Base-by-base conservation (phyloP, 108 stramenopile genomes). In the Nitzschia palea region DNA sequence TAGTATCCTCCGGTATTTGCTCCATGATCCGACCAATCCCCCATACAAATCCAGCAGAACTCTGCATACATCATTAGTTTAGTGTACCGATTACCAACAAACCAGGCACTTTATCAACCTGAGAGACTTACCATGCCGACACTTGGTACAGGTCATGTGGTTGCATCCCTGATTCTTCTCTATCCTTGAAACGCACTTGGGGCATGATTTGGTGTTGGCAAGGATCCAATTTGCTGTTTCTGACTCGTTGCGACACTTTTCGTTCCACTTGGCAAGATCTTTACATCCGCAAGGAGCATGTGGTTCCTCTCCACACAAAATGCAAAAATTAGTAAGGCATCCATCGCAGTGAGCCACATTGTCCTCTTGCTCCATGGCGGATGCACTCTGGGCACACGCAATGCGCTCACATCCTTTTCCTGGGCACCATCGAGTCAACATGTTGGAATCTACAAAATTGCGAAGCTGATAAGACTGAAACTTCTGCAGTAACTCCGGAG, bases 1-100 rank as follows among this genome's bases (percentile, higher is more conserved):
- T 99, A 99, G 81, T 97, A 99, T 18, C 99, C 99, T 15, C 99
- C 99, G 5, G 97, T 98, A 62, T 82, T 95, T 37, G 97, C 86
- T 1, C 98, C 99, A 75, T 99, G 99, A 27, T 93, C 90, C 8
- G 50, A 48, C 99, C 99, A 99, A 60, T 88, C 76, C 5, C 94
- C 95, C 87, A 95, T 82, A 68, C 99, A 99, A 65, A 99, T 98
- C 99, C 99, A 99, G 82, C 99, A 99, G 68, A 99, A 99, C 71
- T 99, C 98, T 60, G 3, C 18, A 62, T 80, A 64, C 82, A 89
- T 28, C 71, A 59, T 92, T 66, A 94, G 93, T 74, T 95, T 95
- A 70, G 95, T 96, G 79, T 97, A 94, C 66, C 96, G 95, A 29
- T 90, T 83, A 48, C 86, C 88, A 20, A 62, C 64, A 78, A 93